These are phyloP conservation scores for Alternaria postmessia DNA, from an alignment of 2,329 filamentous ascomycete genomes.

Conservation along the genomic window DNA sequence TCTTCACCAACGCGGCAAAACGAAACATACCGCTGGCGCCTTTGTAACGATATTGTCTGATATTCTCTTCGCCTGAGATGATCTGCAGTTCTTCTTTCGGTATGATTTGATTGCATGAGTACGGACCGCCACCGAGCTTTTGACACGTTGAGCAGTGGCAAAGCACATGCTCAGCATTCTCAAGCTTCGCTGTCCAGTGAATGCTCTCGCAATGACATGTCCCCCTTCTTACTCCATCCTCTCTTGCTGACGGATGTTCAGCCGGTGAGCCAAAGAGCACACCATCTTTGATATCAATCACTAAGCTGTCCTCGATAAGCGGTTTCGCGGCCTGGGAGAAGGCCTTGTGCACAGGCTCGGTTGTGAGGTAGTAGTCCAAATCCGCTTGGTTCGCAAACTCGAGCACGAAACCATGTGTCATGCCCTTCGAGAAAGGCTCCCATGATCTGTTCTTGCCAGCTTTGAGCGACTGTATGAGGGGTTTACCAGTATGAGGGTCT, in stretches of 20 bases:
- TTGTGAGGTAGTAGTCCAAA: slow-evolving; percentile 44
- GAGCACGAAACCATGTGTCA: slow-evolving; percentile 48
- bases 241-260: slow-evolving; percentile 23
- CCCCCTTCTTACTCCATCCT: slow-evolving; percentile 28
- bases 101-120: slow-evolving; percentile 50
- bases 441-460: slow-evolving; percentile 47
- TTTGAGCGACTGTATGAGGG: slow-evolving; percentile 44
- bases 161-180: slow-evolving; percentile 44
- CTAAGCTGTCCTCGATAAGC: slow-evolving; percentile 43
- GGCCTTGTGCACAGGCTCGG: slow-evolving; percentile 42
- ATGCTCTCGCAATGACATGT: slow-evolving; percentile 45
- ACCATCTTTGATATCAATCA: slow-evolving; percentile 47
- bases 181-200: slow-evolving; percentile 33
- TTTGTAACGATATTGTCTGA: slow-evolving; percentile 38
- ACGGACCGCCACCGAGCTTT: slow-evolving; percentile 46
- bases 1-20: slow-evolving; percentile 1
- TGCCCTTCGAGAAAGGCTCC: slow-evolving; percentile 44
- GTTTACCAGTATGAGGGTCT: slow-evolving; percentile 32
- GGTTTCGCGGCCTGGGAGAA: slow-evolving; percentile 40
- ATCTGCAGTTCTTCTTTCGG: slow-evolving; percentile 37
- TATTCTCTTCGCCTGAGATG: slow-evolving; percentile 32
- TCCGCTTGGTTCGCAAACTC: slow-evolving; percentile 47
- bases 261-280: slow-evolving; percentile 41
- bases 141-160: slow-evolving; percentile 51
- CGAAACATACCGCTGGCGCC: not conserved